Percentiles rank a stretch among this genome's conserved stretches.
phyloP scores from a whole-genome alignment of 164 flowering plant species.

The Umbellularia californica region DNA sequence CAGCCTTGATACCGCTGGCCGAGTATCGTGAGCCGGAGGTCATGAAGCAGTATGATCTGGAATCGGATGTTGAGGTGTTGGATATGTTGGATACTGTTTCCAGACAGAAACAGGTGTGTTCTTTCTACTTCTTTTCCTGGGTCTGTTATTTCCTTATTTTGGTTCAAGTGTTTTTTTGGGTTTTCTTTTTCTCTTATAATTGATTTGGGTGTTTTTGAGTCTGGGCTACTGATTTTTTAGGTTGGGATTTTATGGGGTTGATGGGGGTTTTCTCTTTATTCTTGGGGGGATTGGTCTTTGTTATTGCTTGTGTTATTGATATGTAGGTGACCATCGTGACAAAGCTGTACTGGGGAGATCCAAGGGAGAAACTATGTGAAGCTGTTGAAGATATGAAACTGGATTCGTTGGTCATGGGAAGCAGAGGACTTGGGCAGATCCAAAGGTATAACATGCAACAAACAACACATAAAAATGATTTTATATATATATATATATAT shows the following conservation, averaged over 20 bases:
- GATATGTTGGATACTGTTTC: constrained; percentile 51
- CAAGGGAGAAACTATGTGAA: constrained; percentile 52
- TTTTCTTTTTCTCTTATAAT: background rate
- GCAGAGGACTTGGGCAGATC: constrained; percentile 61
- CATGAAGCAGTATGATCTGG: constrained; percentile 43
- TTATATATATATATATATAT: no score
- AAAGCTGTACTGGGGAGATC: constrained; percentile 79
- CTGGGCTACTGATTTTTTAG: no score
- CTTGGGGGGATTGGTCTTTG: background rate
- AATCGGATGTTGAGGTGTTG: constrained; percentile 44
- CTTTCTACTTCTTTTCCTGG: background rate
- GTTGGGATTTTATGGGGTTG: background rate
- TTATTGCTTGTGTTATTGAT: background rate
- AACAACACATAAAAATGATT: no score
- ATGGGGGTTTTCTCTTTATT: background rate
- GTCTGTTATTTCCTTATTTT: background rate
- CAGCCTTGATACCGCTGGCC: constrained; percentile 60
- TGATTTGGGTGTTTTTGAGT: background rate
- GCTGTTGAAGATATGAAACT: constrained; percentile 45
- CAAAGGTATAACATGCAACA: constrained; percentile 31
- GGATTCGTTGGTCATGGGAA: constrained; percentile 59
- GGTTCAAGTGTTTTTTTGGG: background rate
- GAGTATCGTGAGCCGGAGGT: constrained; percentile 52
- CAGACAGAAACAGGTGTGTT: constrained; percentile 43
- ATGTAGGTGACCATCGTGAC: constrained; percentile 41